Evolutionary conservation across 495 filamentous ascomycete genomes (phyloP).

Genomic region (Extremus antarcticus): DNA sequence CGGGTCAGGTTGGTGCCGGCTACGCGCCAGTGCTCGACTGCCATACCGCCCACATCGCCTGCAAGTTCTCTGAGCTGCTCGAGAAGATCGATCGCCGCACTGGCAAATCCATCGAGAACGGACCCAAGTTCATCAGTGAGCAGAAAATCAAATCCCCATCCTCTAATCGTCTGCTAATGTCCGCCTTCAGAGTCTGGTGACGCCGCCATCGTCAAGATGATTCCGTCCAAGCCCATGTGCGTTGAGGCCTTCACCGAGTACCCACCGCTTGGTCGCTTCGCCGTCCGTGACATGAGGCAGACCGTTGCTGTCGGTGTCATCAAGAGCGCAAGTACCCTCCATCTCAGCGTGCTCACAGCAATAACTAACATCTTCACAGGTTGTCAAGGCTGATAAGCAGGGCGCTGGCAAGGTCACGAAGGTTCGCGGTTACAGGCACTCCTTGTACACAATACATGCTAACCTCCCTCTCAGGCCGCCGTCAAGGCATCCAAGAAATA

Average conservation of each 20-base stretch:
- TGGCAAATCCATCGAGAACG: slow-evolving; percentile 85
- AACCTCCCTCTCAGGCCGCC: slow-evolving; percentile 35
- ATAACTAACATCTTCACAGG: too few species aligned
- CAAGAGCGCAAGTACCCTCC: too few species aligned
- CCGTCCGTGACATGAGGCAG: slow-evolving; percentile 35
- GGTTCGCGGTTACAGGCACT: too few species aligned
- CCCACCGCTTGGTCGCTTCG: slow-evolving; percentile 88
- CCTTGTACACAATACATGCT: too few species aligned
- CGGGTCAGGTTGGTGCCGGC: slow-evolving; percentile 95
- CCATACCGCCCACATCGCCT: slow-evolving; percentile 99
- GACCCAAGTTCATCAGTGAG: slow-evolving; percentile 85
- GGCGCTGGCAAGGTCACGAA: slow-evolving; percentile 65
- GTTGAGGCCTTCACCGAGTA: slow-evolving; percentile 99
- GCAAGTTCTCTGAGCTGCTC: slow-evolving; percentile 97
- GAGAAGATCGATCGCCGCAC: slow-evolving; percentile 99
- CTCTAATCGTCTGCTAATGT: not conserved
- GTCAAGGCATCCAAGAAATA: slow-evolving; percentile 60
- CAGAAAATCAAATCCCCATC: not conserved
- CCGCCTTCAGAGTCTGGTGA: slow-evolving; percentile 70
- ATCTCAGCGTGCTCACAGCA: too few species aligned
- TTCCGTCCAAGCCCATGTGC: slow-evolving; percentile 99
- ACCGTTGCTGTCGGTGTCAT: slow-evolving; percentile 78
- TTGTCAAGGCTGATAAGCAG: slow-evolving; percentile 61
- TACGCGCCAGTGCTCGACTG: slow-evolving; percentile 98
- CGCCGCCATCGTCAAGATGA: slow-evolving; percentile 99